A percentile compares a stretch with the other conserved stretches of the same genome.
These are phyloP conservation scores for Cercospora sesami DNA, from an alignment of 2,329 filamentous ascomycete genomes.

Conservation along the genomic window DNA sequence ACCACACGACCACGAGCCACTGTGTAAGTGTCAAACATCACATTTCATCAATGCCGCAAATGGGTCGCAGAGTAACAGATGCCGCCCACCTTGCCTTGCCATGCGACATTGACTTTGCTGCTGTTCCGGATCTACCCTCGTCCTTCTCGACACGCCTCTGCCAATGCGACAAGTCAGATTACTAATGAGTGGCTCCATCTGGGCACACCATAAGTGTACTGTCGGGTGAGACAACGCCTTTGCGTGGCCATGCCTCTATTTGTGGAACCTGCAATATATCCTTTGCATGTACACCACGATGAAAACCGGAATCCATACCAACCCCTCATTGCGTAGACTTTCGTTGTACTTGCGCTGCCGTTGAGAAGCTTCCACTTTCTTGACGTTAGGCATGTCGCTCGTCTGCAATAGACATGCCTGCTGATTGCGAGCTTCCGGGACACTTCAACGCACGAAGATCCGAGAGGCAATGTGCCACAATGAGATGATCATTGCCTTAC, in stretches of 20 bases:
- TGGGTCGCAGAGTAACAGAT: neutral
- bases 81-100: neutral
- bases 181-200: neutral
- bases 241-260: neutral
- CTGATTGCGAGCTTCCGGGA: neutral
- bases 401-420: neutral
- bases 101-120: slow-evolving; percentile 12
- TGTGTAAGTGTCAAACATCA: neutral
- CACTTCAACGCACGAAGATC: neutral
- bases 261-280: neutral
- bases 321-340: neutral
- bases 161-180: neutral
- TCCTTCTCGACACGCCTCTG: neutral
- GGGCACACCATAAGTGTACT: neutral
- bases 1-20: neutral
- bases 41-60: neutral
- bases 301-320: neutral
- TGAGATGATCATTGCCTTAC: neutral
- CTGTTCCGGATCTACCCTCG: neutral
- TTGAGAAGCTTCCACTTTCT: neutral
- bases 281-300: neutral
- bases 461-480: neutral
- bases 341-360: neutral
- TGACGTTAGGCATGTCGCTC: neutral
- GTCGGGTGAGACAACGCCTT: neutral